Evolutionary conservation across 2,329 filamentous ascomycete genomes (phyloP).

Genomic region (Monilinia fructicola): DNA sequence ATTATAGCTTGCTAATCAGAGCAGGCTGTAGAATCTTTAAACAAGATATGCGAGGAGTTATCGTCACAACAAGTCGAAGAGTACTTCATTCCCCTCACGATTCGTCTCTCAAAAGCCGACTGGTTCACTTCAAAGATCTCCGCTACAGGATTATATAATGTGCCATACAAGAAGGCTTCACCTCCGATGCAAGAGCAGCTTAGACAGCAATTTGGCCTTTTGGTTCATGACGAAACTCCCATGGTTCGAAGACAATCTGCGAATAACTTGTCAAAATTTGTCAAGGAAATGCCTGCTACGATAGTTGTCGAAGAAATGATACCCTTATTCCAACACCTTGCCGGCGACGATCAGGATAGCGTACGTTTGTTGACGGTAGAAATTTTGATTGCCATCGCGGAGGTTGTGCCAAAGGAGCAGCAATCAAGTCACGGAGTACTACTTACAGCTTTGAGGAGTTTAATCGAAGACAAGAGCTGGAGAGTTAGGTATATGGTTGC

Average conservation of each 20-base stretch:
- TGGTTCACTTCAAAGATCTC: conserved; percentile 99
- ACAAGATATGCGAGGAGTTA: conserved; percentile 96
- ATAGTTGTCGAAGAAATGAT: conserved; percentile 99
- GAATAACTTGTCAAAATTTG: conserved; percentile 94
- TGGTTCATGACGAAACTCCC: conserved; percentile 97
- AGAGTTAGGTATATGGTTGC: conserved; percentile 99
- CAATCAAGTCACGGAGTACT: conserved; percentile 94
- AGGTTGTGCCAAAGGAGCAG: conserved; percentile 96
- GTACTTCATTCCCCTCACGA: conserved; percentile 91
- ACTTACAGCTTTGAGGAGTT: conserved; percentile 80
- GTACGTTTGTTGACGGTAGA: conserved; percentile 94
- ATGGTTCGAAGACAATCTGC: conserved; percentile 98
- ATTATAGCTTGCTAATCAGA: conserved; percentile 27
- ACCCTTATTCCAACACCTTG: conserved; percentile 94
- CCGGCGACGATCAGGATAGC: conserved; percentile 95
- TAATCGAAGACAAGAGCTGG: conserved; percentile 99
- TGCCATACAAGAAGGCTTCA: conserved; percentile 89
- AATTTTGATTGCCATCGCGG: conserved; percentile 92
- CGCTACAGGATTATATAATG: conserved; percentile 90
- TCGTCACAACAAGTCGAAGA: conserved; percentile 93
- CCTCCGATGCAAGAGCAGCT: conserved; percentile 86
- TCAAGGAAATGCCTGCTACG: conserved; percentile 90
- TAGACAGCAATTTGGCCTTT: conserved; percentile 83
- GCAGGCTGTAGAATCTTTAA: conserved; percentile 95
- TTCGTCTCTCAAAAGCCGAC: conserved; percentile 96